These are phyloP conservation scores for Tritrichomonas musculus DNA, from an alignment of 208 protist genomes.

Conservation along the genomic window DNA sequence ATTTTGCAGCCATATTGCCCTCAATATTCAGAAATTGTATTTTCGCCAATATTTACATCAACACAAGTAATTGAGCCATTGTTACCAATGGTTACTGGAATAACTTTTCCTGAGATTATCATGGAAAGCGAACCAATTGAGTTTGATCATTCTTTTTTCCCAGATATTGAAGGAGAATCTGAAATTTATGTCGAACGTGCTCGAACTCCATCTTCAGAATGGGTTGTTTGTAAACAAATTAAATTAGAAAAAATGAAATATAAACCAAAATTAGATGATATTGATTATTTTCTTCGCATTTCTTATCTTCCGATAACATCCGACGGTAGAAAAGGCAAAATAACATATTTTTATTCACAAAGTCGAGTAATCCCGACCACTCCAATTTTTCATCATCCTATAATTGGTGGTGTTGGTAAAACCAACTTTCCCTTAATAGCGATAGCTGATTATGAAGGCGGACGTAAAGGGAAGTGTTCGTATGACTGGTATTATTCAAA, in stretches of 20 bases:
- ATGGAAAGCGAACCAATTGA: background rate
- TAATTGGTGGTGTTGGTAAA: background rate
- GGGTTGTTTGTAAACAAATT: background rate
- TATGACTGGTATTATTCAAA: constrained; percentile 8
- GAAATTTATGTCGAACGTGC: background rate
- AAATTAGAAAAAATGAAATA: background rate
- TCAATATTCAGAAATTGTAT: background rate
- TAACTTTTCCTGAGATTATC: background rate
- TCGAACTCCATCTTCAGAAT: background rate
- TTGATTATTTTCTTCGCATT: background rate
- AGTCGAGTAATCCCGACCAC: background rate
- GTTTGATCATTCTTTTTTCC: background rate
- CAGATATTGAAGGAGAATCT: background rate
- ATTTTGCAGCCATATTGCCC: background rate
- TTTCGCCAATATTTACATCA: background rate
- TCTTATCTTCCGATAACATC: background rate
- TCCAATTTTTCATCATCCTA: background rate
- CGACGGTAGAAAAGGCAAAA: background rate
- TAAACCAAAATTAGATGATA: background rate
- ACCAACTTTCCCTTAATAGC: background rate
- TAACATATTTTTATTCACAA: constrained; percentile 15
- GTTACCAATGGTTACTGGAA: background rate
- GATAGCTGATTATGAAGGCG: background rate
- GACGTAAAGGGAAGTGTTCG: background rate
- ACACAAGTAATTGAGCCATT: background rate